Evolutionary conservation across 345 rosid species (phyloP).

Genomic region (Passiflora organensis): DNA sequence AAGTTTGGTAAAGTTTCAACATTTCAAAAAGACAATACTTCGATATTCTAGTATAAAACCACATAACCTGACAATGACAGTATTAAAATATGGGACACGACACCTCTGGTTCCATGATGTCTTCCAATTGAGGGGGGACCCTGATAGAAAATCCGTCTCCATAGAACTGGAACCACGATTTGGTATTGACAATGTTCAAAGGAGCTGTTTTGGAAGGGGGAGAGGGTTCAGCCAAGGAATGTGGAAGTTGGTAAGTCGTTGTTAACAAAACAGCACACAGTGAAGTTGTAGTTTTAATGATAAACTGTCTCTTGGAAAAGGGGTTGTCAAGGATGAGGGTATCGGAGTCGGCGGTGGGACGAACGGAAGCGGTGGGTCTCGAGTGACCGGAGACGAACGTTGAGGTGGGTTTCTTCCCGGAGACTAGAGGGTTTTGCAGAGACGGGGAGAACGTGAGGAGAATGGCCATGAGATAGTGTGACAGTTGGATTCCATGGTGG

Average conservation of each 20-base stretch:
- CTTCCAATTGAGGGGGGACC: slow-evolving; percentile 85
- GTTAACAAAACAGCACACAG: slow-evolving; percentile 37
- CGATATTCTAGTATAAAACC: background rate
- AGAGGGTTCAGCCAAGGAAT: slow-evolving; percentile 50
- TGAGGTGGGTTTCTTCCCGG: slow-evolving; percentile 20
- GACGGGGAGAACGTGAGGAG: slow-evolving; percentile 40
- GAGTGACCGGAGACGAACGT: slow-evolving; percentile 10
- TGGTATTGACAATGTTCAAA: slow-evolving; percentile 61
- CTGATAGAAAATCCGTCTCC: slow-evolving; percentile 81
- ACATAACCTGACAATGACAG: background rate
- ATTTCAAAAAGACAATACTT: background rate
- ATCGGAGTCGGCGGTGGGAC: background rate
- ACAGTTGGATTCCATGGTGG: slow-evolving; percentile 29
- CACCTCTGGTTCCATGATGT: slow-evolving; percentile 87
- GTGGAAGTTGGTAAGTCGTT: slow-evolving; percentile 38
- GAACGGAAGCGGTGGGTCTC: slow-evolving; percentile 3
- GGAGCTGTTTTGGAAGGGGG: slow-evolving; percentile 40
- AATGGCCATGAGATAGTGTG: slow-evolving; percentile 53
- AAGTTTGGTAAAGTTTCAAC: too few relatives aligned
- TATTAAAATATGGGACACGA: background rate
- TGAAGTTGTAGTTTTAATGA: slow-evolving; percentile 42
- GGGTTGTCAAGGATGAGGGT: slow-evolving; percentile 10
- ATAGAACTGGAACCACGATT: slow-evolving; percentile 79
- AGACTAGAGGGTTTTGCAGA: slow-evolving; percentile 25
- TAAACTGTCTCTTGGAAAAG: slow-evolving; percentile 45